Base-by-base conservation (phyloP, 2,329 filamentous ascomycete species). In the Pezicula radicicola region DNA sequence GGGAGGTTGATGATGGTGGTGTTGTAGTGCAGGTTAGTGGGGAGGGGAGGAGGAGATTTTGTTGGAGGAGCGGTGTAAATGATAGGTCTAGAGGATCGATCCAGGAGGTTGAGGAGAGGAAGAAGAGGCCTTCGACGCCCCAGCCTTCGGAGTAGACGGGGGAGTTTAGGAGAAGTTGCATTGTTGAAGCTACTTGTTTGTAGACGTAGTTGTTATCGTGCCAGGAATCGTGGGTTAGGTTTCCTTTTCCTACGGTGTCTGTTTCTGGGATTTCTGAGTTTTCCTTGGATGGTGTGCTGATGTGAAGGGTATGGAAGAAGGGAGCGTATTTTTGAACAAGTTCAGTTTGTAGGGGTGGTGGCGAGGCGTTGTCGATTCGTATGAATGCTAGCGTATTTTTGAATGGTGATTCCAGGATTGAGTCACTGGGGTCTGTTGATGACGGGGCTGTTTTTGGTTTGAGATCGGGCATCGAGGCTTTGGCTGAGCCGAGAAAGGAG, bases 51-150 rank as follows among this genome's bases (percentile, higher is more conserved):
- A 58, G 55, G 60, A 63, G 41, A 67, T 66, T 16, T 62, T 61
- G 4, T 10, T 10, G 12, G 8, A 52, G 51, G 21, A 56, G 58
- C 51, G 66, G 57, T 58, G 60, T 58, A 51, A 54, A 54, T 19
- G 46, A 49, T 46, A 60, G 67, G 16, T 47, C 58, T 33, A 68
- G 49, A 3, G 66, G 66, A 46, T 66, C 60, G 46, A 68, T 56
- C 66, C 66, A 68, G 6, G 63, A 63, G 49, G 68, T 66, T 48
- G 66, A 68, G 48, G 68, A 65, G 52, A 60, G 66, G 52, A 62
- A 67, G 13, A 67, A 54, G 4, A 68, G 44, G 4, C 66, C 66
- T n/a, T 56, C 55, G 19, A 68, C 61, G 6, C 65, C 62, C n/a
- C 61, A 50, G 27, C 60, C 49, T 13, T 43, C 30, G 1, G 37